Evolutionary conservation across 1,284 basidiomycete species (phyloP).

Genomic region (Pyrrhoderma lamaoense): DNA sequence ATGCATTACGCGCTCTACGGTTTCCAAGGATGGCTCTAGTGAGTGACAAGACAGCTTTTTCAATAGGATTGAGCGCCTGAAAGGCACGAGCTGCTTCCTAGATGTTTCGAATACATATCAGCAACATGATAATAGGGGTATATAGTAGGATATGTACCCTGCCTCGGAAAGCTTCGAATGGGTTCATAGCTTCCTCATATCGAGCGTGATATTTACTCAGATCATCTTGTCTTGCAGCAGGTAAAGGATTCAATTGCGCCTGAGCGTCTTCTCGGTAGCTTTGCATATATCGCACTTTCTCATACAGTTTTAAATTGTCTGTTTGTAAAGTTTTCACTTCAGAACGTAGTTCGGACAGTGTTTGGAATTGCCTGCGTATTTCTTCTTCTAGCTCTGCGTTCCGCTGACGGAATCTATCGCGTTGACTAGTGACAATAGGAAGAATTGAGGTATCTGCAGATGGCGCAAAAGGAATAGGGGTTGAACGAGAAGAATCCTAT

Average conservation of each 20-base stretch:
- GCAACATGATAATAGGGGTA: neutral
- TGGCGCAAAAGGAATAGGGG: conserved; percentile 61
- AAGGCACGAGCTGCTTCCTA: conserved; percentile 92
- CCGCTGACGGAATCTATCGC: conserved; percentile 90
- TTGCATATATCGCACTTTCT: conserved; percentile 96
- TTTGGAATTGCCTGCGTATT: conserved; percentile 87
- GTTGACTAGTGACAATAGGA: conserved; percentile 93
- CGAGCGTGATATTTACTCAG: conserved; percentile 84
- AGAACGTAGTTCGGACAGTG: conserved; percentile 81
- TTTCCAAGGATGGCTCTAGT: conserved; percentile 86
- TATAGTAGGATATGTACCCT: conserved; percentile 41
- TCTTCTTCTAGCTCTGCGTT: conserved; percentile 98
- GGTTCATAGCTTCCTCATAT: conserved; percentile 96
- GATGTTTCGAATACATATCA: conserved; percentile 8
- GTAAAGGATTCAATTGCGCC: conserved; percentile 61
- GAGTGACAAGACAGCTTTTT: conserved; percentile 79
- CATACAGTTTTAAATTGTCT: conserved; percentile 92
- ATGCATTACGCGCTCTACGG: conserved; percentile 74
- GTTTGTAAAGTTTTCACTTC: conserved; percentile 86
- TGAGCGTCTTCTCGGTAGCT: conserved; percentile 75
- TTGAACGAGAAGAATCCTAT: conserved; percentile 42
- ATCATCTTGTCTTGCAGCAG: conserved; percentile 52
- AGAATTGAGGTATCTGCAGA: conserved; percentile 86
- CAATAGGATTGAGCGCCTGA: conserved; percentile 86
- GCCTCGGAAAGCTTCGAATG: conserved; percentile 94